Base-by-base conservation (phyloP, 768 basidiomycete genomes). In the Mycena amicta region DNA sequence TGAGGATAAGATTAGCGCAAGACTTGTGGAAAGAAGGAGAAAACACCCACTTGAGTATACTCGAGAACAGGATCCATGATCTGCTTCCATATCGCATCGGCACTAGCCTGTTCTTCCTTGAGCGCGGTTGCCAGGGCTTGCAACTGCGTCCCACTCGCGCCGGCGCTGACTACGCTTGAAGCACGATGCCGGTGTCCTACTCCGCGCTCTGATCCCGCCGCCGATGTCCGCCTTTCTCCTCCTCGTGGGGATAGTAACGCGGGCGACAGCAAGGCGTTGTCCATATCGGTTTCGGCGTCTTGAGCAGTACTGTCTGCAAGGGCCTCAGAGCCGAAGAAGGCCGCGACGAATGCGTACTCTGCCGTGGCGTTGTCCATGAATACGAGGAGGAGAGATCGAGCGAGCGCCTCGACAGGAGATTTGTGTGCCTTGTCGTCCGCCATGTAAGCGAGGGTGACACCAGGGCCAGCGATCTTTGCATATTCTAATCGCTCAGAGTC, bases 311-410 rank as follows among this genome's bases (percentile, higher is more conserved):
- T n/a, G 20, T 45, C 43, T 45, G 8, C 8, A 2, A 74, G 55
- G 5, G 71, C 66, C 47, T 72, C 75, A 57, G 70, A 69, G 37
- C 83, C 77, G 75, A 98, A 98, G 77, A 99, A 98, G 0, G 85
- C 76, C 11, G 86, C 84, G 51, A 97, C 74, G 67, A 98, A 98
- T 1, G 87, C 80, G 72, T 95, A 96, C 74, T 98, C 96, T 27
- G 94, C 85, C 1, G 91, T 91, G 3, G 92, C 89, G 68, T 99
- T 98, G 75, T 98, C 95, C 83, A 96, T 87, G 59, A 98, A 84
- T 52, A 97, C 95, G 52, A 98, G 77, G 49, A 94, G 75, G 25
- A 93, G 75, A 0, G 95, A 96, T 25, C 96, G 87, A 61, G 93
- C 80, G 23, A 98, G 77, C 0, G 88, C 88, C 75, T 98, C 97